Percentiles rank a stretch among this genome's conserved stretches.
These are phyloP conservation scores for Penicillium psychrofluorescens DNA, from an alignment of 495 filamentous ascomycete species.

Conservation along the genomic window DNA sequence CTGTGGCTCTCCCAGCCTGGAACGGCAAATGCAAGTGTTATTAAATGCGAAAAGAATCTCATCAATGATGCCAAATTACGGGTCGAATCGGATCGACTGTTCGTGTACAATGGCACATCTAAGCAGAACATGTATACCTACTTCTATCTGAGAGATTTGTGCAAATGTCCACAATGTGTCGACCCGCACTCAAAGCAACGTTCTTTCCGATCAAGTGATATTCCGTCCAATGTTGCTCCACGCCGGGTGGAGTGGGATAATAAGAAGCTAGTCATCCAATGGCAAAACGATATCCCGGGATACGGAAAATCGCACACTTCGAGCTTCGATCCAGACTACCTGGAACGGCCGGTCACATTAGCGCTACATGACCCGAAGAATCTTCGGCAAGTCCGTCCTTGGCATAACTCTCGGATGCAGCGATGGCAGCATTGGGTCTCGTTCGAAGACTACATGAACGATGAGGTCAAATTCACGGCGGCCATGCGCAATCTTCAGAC, in stretches of 20 bases:
- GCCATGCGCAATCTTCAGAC: slow-evolving; percentile 47
- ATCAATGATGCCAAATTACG: no score
- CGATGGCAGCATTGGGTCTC: slow-evolving; percentile 40
- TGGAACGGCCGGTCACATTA: slow-evolving; percentile 7
- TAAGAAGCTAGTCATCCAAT: slow-evolving; percentile 49
- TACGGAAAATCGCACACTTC: slow-evolving; percentile 43
- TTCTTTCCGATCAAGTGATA: slow-evolving; percentile 65
- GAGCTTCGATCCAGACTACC: slow-evolving; percentile 23
- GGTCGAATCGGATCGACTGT: no score
- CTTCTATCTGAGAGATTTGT: slow-evolving; percentile 69
- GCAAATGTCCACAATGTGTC: slow-evolving; percentile 63
- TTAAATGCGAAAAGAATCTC: no score
- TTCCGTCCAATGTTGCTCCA: slow-evolving; percentile 48
- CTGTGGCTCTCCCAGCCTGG: no score
- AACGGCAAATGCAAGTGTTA: no score
- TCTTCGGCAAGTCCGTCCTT: no score
- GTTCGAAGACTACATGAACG: slow-evolving; percentile 63
- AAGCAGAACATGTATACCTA: slow-evolving; percentile 1
- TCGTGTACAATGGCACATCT: no score
- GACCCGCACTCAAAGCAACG: slow-evolving; percentile 78
- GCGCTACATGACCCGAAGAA: no score
- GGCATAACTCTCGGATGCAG: slow-evolving; percentile 16
- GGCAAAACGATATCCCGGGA: slow-evolving; percentile 51
- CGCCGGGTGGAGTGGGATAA: slow-evolving; percentile 19
- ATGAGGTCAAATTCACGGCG: slow-evolving; percentile 41